Conservation (phyloP, 441 rosid species). For the Viola pubescens region DNA sequence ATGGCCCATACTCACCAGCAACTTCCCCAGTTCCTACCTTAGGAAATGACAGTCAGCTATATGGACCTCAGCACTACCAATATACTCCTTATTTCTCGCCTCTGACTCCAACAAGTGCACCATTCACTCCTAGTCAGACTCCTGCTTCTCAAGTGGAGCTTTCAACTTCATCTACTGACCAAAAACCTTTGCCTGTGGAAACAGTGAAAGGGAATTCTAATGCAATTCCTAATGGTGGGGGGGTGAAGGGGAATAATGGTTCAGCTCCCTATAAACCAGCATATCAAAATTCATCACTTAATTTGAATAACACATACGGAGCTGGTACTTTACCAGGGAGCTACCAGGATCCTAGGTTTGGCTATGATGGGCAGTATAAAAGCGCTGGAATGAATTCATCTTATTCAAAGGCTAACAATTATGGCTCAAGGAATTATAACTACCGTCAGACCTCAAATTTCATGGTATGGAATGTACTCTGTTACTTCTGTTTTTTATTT, state of each 20-base stretch:
- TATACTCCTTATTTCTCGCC: constrained; percentile 63
- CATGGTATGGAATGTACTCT: constrained; percentile 32
- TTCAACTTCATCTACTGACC: constrained; percentile 38
- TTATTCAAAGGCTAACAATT: constrained; percentile 39
- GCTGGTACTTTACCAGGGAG: constrained; percentile 14
- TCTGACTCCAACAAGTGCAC: constrained; percentile 40
- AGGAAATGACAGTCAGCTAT: constrained; percentile 62
- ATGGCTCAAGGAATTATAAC: constrained; percentile 50
- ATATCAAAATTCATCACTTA: constrained; percentile 33
- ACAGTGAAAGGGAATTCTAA: constrained; percentile 38
- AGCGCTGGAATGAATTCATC: constrained; percentile 29
- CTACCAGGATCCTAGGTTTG: constrained; percentile 56
- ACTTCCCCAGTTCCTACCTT: constrained; percentile 61
- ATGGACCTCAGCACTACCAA: constrained; percentile 75
- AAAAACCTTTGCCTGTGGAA: constrained; percentile 45
- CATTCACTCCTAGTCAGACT: constrained; percentile 39
- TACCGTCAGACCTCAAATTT: constrained; percentile 50
- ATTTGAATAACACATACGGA: constrained; percentile 33
- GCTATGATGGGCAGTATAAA: constrained; percentile 45
- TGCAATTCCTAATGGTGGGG: constrained; percentile 30
- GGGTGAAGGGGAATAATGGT: constrained; percentile 48
- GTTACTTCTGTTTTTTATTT: not conserved
- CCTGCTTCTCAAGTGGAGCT: constrained; percentile 45
- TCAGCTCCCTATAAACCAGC: constrained; percentile 42
- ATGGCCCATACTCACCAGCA: constrained; percentile 66